Evolutionary conservation across 495 filamentous ascomycete species (phyloP), one percentile per base, ranked within the genome.

Genomic region (Alectoria sarmentosa): DNA sequence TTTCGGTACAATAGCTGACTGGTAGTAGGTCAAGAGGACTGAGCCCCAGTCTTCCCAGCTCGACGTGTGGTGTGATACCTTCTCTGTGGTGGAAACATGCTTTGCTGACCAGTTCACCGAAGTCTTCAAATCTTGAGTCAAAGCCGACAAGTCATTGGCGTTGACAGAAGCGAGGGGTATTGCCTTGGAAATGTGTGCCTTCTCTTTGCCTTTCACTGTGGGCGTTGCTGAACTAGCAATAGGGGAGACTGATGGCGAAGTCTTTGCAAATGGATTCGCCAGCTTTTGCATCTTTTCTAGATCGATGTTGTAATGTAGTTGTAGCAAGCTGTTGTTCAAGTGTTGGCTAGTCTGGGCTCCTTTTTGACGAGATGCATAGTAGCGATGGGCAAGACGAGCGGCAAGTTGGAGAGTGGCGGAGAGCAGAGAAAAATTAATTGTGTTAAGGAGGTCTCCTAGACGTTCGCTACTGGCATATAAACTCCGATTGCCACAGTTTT

Each of bases 401-500:
- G 85, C 83, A 66, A 99, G 79, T 41, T 86, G 84, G 30, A 99
- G 84, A 3, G 90, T 86, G 23, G 81, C 79, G 65, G 86, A 82
- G 38, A 98, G 78, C 30, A 99, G 82, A 58, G 84, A 83, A 34
- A 92, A 79, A 49, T 88, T 90, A 4, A 91, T 94, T 38, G 88
- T 92, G 70, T 95, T 90, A 63, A 99, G 82, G 42, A 99, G 81
- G 69, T 90, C 87, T 68, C 90, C 90, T 41, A 99, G 78, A 63
- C 92, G 89, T 65, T 85, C 80, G 69, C 93, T 97, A 77, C 95
- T 98, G 63, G 84, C 88, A 72, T 99, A 99, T 58, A 99, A 83
- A 77, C 93, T 97, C 69, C 95, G 84, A 70, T 99, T 99, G 62
- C 94, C 95, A 78, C 95, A 98, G 72, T 94, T 94, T 73, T 97